Evolutionary conservation across 2,329 filamentous ascomycete species (phyloP).

Genomic region (Corynespora cassiicola): DNA sequence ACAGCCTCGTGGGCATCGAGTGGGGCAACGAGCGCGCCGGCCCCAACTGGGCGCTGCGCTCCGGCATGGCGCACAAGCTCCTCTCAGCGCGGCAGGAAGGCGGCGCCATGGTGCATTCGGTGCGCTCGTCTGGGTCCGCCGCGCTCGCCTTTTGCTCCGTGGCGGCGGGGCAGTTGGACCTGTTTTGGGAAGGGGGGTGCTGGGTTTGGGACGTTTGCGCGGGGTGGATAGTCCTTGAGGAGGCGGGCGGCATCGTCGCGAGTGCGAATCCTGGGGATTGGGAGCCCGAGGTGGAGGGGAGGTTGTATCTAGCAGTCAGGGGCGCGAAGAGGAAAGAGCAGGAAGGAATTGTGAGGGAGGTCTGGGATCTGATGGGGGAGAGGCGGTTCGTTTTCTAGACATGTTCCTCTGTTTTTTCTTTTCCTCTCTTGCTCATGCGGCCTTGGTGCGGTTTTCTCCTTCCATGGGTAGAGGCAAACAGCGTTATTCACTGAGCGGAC

Average conservation of each 20-base stretch:
- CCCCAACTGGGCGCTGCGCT: slow-evolving; percentile 44
- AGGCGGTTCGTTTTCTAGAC: slow-evolving; percentile 37
- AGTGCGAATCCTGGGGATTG: slow-evolving; percentile 44
- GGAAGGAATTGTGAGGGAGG: slow-evolving; percentile 37
- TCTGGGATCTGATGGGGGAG: slow-evolving; percentile 45
- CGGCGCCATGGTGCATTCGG: slow-evolving; percentile 41
- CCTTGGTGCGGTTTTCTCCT: too few species aligned
- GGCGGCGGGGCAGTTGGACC: slow-evolving; percentile 40
- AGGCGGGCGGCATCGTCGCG: slow-evolving; percentile 45
- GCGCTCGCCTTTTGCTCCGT: slow-evolving; percentile 49
- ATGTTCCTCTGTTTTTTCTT: too few species aligned
- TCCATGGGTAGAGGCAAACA: too few species aligned
- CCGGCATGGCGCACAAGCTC: slow-evolving; percentile 32
- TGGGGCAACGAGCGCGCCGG: slow-evolving; percentile 47
- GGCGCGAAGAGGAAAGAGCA: slow-evolving; percentile 38
- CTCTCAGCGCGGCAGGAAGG: slow-evolving; percentile 32
- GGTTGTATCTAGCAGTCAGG: slow-evolving; percentile 42
- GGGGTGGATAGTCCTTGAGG: slow-evolving; percentile 46
- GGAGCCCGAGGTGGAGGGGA: slow-evolving; percentile 41
- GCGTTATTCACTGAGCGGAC: too few species aligned
- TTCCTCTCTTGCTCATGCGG: too few species aligned
- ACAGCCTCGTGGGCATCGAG: slow-evolving; percentile 42
- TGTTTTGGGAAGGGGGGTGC: slow-evolving; percentile 46
- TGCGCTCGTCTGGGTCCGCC: slow-evolving; percentile 43
- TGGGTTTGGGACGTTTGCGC: slow-evolving; percentile 46